phyloP scores from a whole-genome alignment of 345 rosid species.

The Gossypium sturtianum region DNA sequence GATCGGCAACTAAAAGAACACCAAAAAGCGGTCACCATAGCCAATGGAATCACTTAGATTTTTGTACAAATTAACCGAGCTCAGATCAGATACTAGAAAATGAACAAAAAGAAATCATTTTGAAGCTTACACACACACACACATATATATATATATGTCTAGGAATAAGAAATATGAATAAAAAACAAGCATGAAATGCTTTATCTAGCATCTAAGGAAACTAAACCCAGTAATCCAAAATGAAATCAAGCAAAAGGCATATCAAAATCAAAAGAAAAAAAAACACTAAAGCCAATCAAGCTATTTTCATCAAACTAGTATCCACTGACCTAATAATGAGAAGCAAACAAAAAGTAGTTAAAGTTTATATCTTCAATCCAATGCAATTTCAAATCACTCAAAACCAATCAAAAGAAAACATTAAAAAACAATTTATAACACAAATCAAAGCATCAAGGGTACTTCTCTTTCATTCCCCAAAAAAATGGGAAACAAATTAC shows the following conservation, averaged over 20 bases:
- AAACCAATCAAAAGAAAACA: background rate
- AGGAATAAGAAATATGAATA: too few relatives aligned
- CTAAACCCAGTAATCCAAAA: background rate
- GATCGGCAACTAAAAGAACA: slow-evolving; percentile 29
- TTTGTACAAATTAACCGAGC: background rate
- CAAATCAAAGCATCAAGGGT: background rate
- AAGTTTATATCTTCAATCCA: background rate
- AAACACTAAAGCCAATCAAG: too few relatives aligned
- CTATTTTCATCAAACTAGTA: background rate
- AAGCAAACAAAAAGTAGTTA: background rate
- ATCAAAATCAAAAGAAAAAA: too few relatives aligned
- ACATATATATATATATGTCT: too few relatives aligned
- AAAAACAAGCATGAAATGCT: too few relatives aligned
- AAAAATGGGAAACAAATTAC: background rate
- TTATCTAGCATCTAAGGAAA: background rate
- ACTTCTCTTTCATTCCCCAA: background rate
- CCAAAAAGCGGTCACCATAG: background rate
- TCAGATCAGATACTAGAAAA: background rate
- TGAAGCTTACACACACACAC: background rate
- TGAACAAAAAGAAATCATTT: background rate
- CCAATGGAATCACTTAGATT: background rate
- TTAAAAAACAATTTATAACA: background rate
- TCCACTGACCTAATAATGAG: background rate
- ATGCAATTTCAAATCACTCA: background rate
- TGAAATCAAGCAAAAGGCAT: background rate